Evolutionary conservation across 768 basidiomycete genomes (phyloP).

Genomic region (Collybia mongolica): DNA sequence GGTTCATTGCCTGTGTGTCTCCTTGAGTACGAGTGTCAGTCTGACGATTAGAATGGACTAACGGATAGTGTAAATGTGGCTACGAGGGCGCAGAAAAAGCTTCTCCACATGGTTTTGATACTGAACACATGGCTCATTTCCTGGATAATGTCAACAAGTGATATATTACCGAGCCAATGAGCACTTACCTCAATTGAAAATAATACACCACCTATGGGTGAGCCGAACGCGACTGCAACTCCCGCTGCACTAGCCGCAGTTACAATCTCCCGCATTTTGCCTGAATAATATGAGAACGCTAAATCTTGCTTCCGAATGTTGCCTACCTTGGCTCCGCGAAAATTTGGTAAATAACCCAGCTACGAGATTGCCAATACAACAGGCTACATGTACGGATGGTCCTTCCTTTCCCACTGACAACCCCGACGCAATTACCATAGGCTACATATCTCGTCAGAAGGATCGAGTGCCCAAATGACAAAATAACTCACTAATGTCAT

Average conservation of each 20-base stretch:
- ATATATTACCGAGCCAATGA: not conserved
- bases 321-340: conserved; percentile 82
- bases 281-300: conserved; percentile 27
- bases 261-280: conserved; percentile 86
- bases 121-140: conserved; percentile 99
- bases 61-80: conserved; percentile 96
- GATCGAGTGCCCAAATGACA: not conserved
- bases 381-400: conserved; percentile 96
- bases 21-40: conserved; percentile 3
- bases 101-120: conserved; percentile 98
- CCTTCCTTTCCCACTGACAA: conserved; percentile 98
- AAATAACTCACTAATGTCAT: conserved; percentile 73
- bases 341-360: conserved; percentile 82
- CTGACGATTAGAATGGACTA: conserved; percentile 29
- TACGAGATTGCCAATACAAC: conserved; percentile 89
- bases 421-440: conserved; percentile 95
- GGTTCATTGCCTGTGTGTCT: conserved; percentile 83
- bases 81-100: conserved; percentile 95
- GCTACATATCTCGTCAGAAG: conserved; percentile 45
- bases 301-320: not conserved
- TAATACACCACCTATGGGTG: conserved; percentile 95
- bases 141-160: conserved; percentile 33
- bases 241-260: conserved; percentile 97
- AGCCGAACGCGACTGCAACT: conserved; percentile 97
- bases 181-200: conserved; percentile 89